phyloP scores from a whole-genome alignment of 2,329 filamentous ascomycete species.

The Xylaria polymorpha region DNA sequence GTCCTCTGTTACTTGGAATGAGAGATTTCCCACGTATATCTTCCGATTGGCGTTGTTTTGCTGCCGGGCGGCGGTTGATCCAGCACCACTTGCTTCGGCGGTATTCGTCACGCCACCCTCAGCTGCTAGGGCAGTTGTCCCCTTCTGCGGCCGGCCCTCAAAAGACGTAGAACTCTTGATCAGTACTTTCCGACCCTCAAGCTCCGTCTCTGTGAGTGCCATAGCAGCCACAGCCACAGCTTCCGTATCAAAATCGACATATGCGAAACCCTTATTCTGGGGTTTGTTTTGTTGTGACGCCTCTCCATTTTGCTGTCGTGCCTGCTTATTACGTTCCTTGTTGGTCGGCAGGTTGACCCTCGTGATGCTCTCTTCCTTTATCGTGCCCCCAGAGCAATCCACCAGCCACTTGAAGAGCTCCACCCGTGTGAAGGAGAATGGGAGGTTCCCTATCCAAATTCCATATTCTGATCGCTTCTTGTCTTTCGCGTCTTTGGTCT shows the following conservation, averaged over 20 bases:
- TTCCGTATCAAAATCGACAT: constrained; percentile 86
- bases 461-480: constrained; percentile 80
- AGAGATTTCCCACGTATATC: constrained; percentile 91
- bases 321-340: constrained; percentile 52
- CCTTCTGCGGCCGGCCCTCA: constrained; percentile 85
- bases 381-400: constrained; percentile 73
- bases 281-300: constrained; percentile 41
- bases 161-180: constrained; percentile 95
- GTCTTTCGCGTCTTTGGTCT: constrained; percentile 56
- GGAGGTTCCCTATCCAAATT: constrained; percentile 95
- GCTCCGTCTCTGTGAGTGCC: constrained; percentile 83
- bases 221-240: constrained; percentile 80
- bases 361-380: constrained; percentile 79
- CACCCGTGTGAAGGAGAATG: constrained; percentile 80
- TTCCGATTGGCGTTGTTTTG: constrained; percentile 73
- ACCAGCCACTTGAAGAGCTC: constrained; percentile 85
- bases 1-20: constrained; percentile 84
- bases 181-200: constrained; percentile 81
- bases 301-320: constrained; percentile 42
- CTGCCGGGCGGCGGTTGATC: constrained; percentile 47
- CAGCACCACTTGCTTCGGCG: constrained; percentile 41
- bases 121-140: constrained; percentile 45
- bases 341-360: constrained; percentile 81
- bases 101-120: constrained; percentile 50
- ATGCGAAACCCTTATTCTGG: constrained; percentile 95